Percentiles rank a stretch among this genome's conserved stretches.
Evolutionary conservation across 129 eudicot genomes (phyloP).

Genomic region (Apium graveolens): DNA sequence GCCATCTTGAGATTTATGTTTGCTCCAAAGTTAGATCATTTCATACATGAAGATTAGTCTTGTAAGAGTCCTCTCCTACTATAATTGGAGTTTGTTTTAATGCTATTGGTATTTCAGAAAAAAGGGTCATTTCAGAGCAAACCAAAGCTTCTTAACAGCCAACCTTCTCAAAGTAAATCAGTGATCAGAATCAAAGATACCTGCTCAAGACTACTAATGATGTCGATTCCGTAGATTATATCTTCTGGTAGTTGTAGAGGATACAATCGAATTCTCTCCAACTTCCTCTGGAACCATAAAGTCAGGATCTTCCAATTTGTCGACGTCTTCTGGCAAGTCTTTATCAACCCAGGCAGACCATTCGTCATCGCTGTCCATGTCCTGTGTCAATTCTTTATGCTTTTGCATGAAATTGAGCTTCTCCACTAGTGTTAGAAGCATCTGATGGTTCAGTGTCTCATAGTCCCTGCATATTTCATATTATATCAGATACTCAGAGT

Average conservation of each 20-base stretch:
- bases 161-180: background rate
- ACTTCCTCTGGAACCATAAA: background rate
- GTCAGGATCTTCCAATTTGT: slow-evolving; percentile 5
- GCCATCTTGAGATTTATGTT: no score
- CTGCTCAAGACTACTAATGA: background rate
- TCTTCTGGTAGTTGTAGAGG: background rate
- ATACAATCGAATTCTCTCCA: background rate
- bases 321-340: background rate
- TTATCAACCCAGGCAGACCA: background rate
- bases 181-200: background rate
- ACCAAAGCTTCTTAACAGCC: no score
- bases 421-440: slow-evolving; percentile 7
- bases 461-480: background rate
- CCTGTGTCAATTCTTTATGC: background rate
- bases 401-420: background rate
- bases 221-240: background rate
- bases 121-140: no score
- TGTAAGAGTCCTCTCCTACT: no score
- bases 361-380: slow-evolving; percentile 1
- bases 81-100: no score
- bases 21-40: background rate
- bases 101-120: no score
- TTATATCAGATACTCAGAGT: background rate
- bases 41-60: no score
- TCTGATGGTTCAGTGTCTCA: slow-evolving; percentile 4